Evolutionary conservation across 306 rosid genomes (phyloP).

Genomic region (Quercus robur): DNA sequence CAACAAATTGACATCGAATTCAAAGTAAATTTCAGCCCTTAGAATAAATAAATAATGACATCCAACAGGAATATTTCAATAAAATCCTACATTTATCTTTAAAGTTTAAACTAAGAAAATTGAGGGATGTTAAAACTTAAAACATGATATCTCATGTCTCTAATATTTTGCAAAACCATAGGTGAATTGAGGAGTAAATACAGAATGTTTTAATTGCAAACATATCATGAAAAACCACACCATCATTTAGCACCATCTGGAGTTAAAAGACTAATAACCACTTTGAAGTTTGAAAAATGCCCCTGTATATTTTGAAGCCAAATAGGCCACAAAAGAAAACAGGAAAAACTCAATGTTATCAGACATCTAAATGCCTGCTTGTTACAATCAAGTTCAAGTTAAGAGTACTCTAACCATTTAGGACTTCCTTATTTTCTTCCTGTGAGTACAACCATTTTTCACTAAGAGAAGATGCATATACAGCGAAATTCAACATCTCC

Average conservation of each 20-base stretch:
- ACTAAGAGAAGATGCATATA: neutral
- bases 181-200: conserved; percentile 1
- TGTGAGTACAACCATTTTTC: neutral
- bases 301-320: neutral
- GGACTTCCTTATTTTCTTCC: neutral
- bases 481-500: neutral
- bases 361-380: neutral
- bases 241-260: neutral
- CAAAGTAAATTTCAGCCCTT: neutral
- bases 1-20: neutral
- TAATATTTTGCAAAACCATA: conserved; percentile 3
- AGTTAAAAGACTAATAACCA: neutral
- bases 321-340: neutral
- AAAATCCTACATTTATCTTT: neutral
- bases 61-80: neutral
- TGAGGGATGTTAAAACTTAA: neutral
- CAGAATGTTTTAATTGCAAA: neutral
- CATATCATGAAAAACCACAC: neutral
- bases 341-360: neutral
- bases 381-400: neutral
- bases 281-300: neutral
- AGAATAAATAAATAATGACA: neutral
- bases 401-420: neutral
- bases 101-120: conserved; percentile 11
- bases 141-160: neutral